phyloP scores from a whole-genome alignment of 1,284 basidiomycete genomes.

The Cutaneotrichosporon arboriforme region DNA sequence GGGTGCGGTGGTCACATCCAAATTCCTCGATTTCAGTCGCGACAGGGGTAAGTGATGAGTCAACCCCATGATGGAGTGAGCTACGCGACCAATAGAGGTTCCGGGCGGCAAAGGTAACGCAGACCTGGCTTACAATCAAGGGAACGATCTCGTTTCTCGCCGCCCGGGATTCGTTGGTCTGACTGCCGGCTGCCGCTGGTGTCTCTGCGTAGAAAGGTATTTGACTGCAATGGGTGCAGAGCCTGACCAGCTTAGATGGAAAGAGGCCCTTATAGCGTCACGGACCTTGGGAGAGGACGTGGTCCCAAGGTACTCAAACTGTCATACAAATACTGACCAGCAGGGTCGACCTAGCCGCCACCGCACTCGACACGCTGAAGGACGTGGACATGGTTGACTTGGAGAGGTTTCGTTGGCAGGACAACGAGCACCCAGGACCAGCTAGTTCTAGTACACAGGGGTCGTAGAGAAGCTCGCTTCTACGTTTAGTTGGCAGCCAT shows the following conservation, averaged over 20 bases:
- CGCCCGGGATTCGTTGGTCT: constrained; percentile 37
- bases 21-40: constrained; percentile 44
- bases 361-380: constrained; percentile 35
- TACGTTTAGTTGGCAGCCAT: too few relatives aligned
- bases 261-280: constrained; percentile 43
- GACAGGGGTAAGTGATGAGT: constrained; percentile 25
- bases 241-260: constrained; percentile 31
- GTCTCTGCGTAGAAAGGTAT: constrained; percentile 44
- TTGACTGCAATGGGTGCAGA: not conserved
- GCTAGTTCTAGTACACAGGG: too few relatives aligned
- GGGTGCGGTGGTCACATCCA: constrained; percentile 37
- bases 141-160: constrained; percentile 42
- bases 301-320: constrained; percentile 31
- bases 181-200: constrained; percentile 44
- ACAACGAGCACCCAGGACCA: too few relatives aligned
- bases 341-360: constrained; percentile 40
- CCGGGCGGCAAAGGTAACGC: too few relatives aligned
- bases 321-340: constrained; percentile 12
- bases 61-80: not conserved
- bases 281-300: constrained; percentile 33
- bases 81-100: too few relatives aligned
- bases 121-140: constrained; percentile 19
- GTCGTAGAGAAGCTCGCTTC: too few relatives aligned
- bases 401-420: constrained; percentile 21
- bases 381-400: constrained; percentile 37